Evolutionary conservation across 2,329 filamentous ascomycete genomes (phyloP), one percentile per base, ranked within the genome.

Genomic region (Plenodomus lindquistii): DNA sequence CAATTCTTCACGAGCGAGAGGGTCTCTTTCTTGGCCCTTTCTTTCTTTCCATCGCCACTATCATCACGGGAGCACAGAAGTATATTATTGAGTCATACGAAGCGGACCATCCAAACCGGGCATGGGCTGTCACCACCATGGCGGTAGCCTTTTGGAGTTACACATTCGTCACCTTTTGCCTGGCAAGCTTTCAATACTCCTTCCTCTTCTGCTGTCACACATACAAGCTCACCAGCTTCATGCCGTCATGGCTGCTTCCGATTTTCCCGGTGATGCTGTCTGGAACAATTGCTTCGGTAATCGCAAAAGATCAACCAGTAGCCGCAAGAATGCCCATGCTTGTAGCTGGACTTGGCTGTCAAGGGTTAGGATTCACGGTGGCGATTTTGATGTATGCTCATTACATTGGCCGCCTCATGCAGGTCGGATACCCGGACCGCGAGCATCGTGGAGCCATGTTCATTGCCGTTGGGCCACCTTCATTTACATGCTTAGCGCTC

Each of bases 221-320:
- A 52, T 85, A 85, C 49, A 78, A 76, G 5, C 72, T 89, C 15
- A 81, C 84, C 46, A 83, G 81, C 34, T 88, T 89, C 82, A 88
- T 87, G 78, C 87, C 87, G 0, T 84, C 85, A 0, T 89, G 86
- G 86, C 82, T 89, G 47, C 73, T 91, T 6, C 87, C 87, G 36
- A 85, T 89, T 60, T 90, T 89, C 67, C 86, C 86, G 15, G 77
- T 88, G 66, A 89, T 90, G 87, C 77, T 90, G 8, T 81, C 81
- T 1, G 87, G 87, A 2, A 90, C 86, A 2, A 83, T 90, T 37
- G 86, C 87, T 1, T 81, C 83, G 1, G 81, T 87, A 49, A 85
- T 89, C 42, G 79, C 82, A 7, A 75, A 78, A 4, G 79, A 79
- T 0, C 87, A 90, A 53, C 82, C 85, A 0, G 70, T 80, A 1